A percentile compares a stretch with the other conserved stretches of the same genome.
These are phyloP conservation scores for Fraxinus nigra DNA, from an alignment of 305 asterid genomes.

Conservation along the genomic window DNA sequence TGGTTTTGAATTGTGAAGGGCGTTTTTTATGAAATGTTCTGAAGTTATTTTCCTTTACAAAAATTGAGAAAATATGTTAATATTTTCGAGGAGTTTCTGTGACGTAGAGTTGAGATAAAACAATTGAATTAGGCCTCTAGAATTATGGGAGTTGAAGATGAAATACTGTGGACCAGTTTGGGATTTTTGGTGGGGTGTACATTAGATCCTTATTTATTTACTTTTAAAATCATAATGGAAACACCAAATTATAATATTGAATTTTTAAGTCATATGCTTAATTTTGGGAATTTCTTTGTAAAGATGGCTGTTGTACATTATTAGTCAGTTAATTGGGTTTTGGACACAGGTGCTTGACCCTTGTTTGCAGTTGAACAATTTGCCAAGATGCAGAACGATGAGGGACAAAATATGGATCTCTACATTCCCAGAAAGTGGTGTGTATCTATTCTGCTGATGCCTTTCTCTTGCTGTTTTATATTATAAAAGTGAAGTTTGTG, in stretches of 20 bases:
- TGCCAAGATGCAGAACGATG: conserved; percentile 33
- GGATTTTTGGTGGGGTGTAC: background rate
- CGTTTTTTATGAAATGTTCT: background rate
- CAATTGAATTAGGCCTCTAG: background rate
- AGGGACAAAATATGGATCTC: conserved; percentile 34
- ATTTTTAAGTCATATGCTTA: background rate
- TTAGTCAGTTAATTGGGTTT: background rate
- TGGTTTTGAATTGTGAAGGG: background rate
- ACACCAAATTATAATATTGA: background rate
- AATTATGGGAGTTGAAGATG: background rate
- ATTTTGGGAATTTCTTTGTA: background rate
- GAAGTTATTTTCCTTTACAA: background rate
- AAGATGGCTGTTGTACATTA: background rate
- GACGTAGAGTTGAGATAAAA: background rate
- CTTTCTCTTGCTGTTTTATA: background rate
- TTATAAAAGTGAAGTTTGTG: background rate
- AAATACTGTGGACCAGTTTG: background rate
- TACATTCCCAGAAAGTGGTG: conserved; percentile 38
- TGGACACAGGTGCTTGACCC: background rate
- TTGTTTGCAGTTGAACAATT: background rate
- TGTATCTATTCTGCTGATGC: background rate
- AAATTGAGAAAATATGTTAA: background rate
- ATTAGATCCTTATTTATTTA: background rate
- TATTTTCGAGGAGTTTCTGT: background rate
- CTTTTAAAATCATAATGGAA: background rate